Conservation (phyloP, 2,329 filamentous ascomycete genomes). For the Penicillium sp. region DNA sequence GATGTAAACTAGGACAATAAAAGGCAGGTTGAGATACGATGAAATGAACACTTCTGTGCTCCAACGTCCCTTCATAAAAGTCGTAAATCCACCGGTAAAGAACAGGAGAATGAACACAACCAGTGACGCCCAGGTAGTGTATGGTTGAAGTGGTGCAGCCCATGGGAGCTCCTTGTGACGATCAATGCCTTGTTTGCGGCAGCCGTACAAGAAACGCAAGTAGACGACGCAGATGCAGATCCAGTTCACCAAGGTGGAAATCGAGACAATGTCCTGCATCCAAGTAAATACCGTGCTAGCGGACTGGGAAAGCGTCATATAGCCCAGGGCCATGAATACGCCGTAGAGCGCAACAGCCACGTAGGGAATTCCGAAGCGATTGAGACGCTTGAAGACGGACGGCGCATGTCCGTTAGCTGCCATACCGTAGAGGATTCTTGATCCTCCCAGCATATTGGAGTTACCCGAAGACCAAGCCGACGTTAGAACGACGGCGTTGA, state of each 20-base stretch:
- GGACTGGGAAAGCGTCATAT: slow-evolving; percentile 58
- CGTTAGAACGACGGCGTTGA: slow-evolving; percentile 23
- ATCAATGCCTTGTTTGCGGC: slow-evolving; percentile 38
- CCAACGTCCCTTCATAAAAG: slow-evolving; percentile 26
- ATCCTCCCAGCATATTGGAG: slow-evolving; percentile 38
- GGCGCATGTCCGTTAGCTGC: slow-evolving; percentile 42
- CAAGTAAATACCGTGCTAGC: slow-evolving; percentile 63
- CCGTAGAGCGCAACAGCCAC: slow-evolving; percentile 53
- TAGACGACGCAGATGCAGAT: slow-evolving; percentile 56
- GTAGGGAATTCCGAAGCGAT: slow-evolving; percentile 55
- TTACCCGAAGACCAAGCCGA: slow-evolving; percentile 44
- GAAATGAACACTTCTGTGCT: slow-evolving; percentile 61
- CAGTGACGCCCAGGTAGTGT: slow-evolving; percentile 59
- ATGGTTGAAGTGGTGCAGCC: slow-evolving; percentile 54
- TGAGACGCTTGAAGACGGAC: slow-evolving; percentile 33
- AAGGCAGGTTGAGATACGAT: slow-evolving; percentile 59
- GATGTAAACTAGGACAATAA: slow-evolving; percentile 54
- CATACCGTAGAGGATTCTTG: slow-evolving; percentile 39
- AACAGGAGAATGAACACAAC: slow-evolving; percentile 59
- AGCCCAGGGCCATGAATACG: slow-evolving; percentile 59
- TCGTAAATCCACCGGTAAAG: slow-evolving; percentile 66
- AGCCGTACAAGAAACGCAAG: slow-evolving; percentile 52
- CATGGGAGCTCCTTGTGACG: slow-evolving; percentile 46
- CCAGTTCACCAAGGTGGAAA: slow-evolving; percentile 53
- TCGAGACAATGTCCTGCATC: slow-evolving; percentile 60